Evolutionary conservation across 202 grass and related monocot genomes (phyloP).

Genomic region (Bolboschoenoplectus hybrid): DNA sequence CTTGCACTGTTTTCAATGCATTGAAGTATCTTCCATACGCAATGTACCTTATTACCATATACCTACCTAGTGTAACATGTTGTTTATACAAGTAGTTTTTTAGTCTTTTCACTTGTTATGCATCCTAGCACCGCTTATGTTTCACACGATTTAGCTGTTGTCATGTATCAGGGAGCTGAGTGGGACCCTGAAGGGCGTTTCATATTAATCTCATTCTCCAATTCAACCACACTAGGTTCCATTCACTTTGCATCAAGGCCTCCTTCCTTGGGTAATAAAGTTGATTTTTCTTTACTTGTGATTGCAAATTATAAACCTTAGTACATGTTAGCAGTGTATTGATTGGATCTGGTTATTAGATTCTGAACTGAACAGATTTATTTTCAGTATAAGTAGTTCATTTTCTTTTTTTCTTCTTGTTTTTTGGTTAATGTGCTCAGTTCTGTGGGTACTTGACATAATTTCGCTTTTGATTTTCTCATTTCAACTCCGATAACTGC

Average conservation of each 20-base stretch:
- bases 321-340: neutral
- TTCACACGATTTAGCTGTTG: neutral
- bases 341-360: neutral
- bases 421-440: neutral
- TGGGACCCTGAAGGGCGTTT: slow-evolving; percentile 89
- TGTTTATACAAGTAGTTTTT: neutral
- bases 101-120: neutral
- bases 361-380: neutral
- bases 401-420: neutral
- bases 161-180: slow-evolving; percentile 62
- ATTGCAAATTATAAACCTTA: slow-evolving; percentile 7
- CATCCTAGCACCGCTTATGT: neutral
- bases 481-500: neutral
- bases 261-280: slow-evolving; percentile 74
- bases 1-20: neutral
- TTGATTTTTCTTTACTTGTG: neutral
- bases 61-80: neutral
- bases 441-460: neutral
- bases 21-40: neutral
- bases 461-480: neutral
- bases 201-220: slow-evolving; percentile 80
- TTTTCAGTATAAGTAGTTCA: neutral
- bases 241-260: slow-evolving; percentile 87
- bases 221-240: slow-evolving; percentile 77
- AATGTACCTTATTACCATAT: neutral